These are phyloP conservation scores for Cordyceps militaris DNA, from an alignment of 2,329 filamentous ascomycete species.

Conservation along the genomic window DNA sequence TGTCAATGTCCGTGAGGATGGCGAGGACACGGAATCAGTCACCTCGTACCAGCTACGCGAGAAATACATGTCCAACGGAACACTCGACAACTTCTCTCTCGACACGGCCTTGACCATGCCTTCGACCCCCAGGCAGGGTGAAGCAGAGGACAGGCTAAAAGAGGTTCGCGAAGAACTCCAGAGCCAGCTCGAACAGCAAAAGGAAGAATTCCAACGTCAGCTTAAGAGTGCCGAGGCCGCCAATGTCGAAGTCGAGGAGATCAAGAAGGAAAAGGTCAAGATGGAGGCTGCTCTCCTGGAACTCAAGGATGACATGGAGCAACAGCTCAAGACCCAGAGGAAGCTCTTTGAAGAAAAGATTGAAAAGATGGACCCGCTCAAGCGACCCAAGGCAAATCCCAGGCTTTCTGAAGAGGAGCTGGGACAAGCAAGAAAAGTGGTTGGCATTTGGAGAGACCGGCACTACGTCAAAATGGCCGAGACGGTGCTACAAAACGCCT, in stretches of 20 bases:
- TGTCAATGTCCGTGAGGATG: slow-evolving; percentile 66
- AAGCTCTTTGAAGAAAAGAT: slow-evolving; percentile 79
- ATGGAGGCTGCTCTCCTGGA: slow-evolving; percentile 77
- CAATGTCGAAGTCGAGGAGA: slow-evolving; percentile 73
- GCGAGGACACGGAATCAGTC: slow-evolving; percentile 84
- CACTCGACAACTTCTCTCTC: slow-evolving; percentile 90
- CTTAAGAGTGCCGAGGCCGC: slow-evolving; percentile 68
- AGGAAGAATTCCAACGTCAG: slow-evolving; percentile 73
- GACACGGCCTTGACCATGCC: slow-evolving; percentile 93
- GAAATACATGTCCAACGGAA: slow-evolving; percentile 92
- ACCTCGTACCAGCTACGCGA: slow-evolving; percentile 83
- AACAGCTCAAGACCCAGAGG: slow-evolving; percentile 75
- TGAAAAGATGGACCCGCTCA: slow-evolving; percentile 63
- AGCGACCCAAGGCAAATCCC: slow-evolving; percentile 52
- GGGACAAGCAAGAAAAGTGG: slow-evolving; percentile 56
- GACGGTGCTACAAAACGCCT: slow-evolving; percentile 78
- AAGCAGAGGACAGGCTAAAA: slow-evolving; percentile 67
- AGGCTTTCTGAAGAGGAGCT: slow-evolving; percentile 67
- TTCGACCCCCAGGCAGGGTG: slow-evolving; percentile 75
- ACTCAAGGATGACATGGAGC: slow-evolving; percentile 83
- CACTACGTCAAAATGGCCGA: slow-evolving; percentile 94
- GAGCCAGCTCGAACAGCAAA: slow-evolving; percentile 72
- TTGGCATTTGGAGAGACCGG: slow-evolving; percentile 71
- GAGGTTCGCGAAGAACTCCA: slow-evolving; percentile 79
- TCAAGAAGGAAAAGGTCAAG: slow-evolving; percentile 70